Conservation (phyloP, 2,329 filamentous ascomycete species). For the Uncinocarpus reesii region DNA sequence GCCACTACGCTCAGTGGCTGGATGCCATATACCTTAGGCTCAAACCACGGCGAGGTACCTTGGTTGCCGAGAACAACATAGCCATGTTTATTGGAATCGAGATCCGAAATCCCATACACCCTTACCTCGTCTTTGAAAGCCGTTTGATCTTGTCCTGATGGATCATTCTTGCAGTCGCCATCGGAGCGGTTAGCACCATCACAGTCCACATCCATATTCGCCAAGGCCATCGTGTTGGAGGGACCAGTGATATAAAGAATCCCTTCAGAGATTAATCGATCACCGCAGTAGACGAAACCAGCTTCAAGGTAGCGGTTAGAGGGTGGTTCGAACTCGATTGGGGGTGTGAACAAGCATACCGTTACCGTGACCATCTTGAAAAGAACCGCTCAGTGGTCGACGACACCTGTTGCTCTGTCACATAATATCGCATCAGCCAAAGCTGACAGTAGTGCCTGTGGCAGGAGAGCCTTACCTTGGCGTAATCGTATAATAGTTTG, state of each 20-base stretch:
- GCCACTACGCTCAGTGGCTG: conserved; percentile 47
- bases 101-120: conserved; percentile 18
- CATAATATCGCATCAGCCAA: neutral
- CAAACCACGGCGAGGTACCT: conserved; percentile 26
- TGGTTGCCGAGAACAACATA: conserved; percentile 23
- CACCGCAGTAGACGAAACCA: conserved; percentile 16
- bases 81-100: conserved; percentile 21
- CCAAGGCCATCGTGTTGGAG: conserved; percentile 11
- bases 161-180: conserved; percentile 12
- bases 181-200: conserved; percentile 12
- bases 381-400: conserved; percentile 12
- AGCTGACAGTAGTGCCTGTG: neutral
- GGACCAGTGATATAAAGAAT: conserved; percentile 11
- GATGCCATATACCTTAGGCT: conserved; percentile 37
- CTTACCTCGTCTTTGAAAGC: conserved; percentile 13
- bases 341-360: neutral
- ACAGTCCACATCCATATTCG: conserved; percentile 19
- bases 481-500: conserved; percentile 15
- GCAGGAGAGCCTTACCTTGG: conserved; percentile 2
- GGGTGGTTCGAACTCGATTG: neutral
- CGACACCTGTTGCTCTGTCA: conserved; percentile 9
- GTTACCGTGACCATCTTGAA: conserved; percentile 15
- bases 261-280: conserved; percentile 10
- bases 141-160: conserved; percentile 14
- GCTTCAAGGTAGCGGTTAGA: neutral